These are phyloP conservation scores for Caloboletus firmus DNA, from an alignment of 1,284 basidiomycete genomes.

Conservation along the genomic window DNA sequence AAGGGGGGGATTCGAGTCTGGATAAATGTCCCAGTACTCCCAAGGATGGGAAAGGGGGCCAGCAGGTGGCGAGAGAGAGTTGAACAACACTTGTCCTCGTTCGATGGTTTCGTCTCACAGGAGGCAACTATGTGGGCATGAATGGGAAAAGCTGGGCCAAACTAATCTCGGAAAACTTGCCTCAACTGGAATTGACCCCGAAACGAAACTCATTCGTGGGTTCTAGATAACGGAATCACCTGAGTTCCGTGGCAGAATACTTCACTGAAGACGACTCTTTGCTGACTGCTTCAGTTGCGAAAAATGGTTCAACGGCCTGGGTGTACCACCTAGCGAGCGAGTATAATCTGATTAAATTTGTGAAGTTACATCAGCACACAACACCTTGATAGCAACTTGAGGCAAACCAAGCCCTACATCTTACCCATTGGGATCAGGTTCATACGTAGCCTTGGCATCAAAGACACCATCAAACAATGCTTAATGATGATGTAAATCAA, in stretches of 20 bases:
- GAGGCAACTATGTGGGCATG: background rate
- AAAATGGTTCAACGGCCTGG: too few species aligned
- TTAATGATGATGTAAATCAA: background rate
- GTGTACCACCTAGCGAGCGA: background rate
- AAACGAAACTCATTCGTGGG: background rate
- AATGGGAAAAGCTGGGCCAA: background rate
- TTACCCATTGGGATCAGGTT: too few species aligned
- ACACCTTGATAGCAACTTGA: too few species aligned
- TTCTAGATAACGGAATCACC: background rate
- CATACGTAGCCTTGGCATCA: too few species aligned
- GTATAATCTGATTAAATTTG: too few species aligned
- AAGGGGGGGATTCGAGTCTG: background rate
- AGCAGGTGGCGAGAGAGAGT: background rate
- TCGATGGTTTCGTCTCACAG: conserved; percentile 16
- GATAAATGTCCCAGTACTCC: background rate
- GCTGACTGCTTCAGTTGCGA: background rate
- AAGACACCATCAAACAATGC: background rate
- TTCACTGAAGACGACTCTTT: background rate
- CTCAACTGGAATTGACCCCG: background rate
- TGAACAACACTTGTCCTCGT: background rate
- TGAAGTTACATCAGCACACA: background rate
- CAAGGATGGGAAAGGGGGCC: conserved; percentile 8
- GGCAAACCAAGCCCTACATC: background rate
- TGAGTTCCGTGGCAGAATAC: too few species aligned
- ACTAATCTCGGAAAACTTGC: background rate